Base-by-base conservation (phyloP, 495 filamentous ascomycete genomes). In the Bombardia bombarda region DNA sequence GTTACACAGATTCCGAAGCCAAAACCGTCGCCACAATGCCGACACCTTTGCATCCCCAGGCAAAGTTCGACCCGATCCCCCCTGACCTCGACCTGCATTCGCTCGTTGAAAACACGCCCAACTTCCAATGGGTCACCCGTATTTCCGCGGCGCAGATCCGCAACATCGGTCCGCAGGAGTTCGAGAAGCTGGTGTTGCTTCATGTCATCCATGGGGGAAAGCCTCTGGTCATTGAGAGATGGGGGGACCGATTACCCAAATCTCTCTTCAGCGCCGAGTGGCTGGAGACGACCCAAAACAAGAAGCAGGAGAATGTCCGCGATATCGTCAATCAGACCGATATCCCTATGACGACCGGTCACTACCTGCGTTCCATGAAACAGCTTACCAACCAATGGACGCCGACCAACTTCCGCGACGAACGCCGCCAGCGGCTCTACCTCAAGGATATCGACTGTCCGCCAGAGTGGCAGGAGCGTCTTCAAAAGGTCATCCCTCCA, bases 381-480 rank as follows among this genome's bases (percentile, higher is more conserved):
- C 76, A 77, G 45, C 72, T 97, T 31, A 75, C 88, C 1, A 78
- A 86, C 26, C 84, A 86, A 51, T 89, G 82, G 62, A 85, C 68
- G 5, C 53, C 70, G 1, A 62, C 68, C 10, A 87, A 80, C 49
- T 92, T 80, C 53, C 51, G 72, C 40, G 79, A 89, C 17, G 71
- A 79, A 32, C 69, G 74, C 31, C 74, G 81, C 12, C 92, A 98
- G 53, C 79, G 92, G 10, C 75, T 96, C 3, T 97, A 97, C 60
- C 62, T 95, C 43, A 97, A 97, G 52, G 90, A 97, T 56, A 93
- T 97, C 47, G 90, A 97, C 55, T 94, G 87, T 56, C 90, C 90
- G 0, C 63, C 69, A 0, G 75, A 86, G 33, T 98, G 92, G 92
- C 78, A 80, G 20, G 72, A 90, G 14, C 78, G 83, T 38, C 68